Evolutionary conservation across 257 asterid species (phyloP), one percentile per base, ranked within the genome.

Genomic region (Nicotiana obtusifolia): DNA sequence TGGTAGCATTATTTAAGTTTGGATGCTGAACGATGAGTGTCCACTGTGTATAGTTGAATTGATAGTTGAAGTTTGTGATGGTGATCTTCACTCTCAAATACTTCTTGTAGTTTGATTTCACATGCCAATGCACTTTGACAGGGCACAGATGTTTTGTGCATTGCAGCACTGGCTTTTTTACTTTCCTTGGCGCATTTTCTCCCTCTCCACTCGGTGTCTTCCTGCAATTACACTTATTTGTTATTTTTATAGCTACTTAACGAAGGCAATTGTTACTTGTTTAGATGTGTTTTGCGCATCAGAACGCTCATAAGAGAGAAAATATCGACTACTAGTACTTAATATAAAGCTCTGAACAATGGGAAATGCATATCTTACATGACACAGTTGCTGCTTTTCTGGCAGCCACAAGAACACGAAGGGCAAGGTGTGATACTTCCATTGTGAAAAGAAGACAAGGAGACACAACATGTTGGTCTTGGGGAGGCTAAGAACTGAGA

Each of bases 71-170:
- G 73, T 91, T 91, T 1, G 97, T 91, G 19, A 93, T 83, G 22
- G 97, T 90, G n/a, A 93, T 67, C 85, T 93, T 91, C 3, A 87
- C 91, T 0, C 92, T 88, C 95, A 94, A 91, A 41, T 87, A 87
- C 6, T 91, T 92, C 61, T 64, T 88, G 84, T 88, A 91, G 76
- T 91, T 93, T 80, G 87, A 60, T 85, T 93, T 89, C 64, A 93
- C 92, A 69, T 93, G 97, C 97, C 97, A 93, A 76, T 91, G 97
- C 14, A 93, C 90, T 2, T 93, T 90, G 73, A 93, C 84, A 1
- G 97, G 97, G 67, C 97, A 93, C 97, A 93, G 91, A 64, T 93
- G 95, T 24, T 83, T 86, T 3, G 95, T 91, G 84, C 95, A 93
- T 80, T 87, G 95, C 20, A 93, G 84, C 16, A 87, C 85, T 13